Conservation (phyloP, 345 rosid species). For the Syzygium jambos region DNA sequence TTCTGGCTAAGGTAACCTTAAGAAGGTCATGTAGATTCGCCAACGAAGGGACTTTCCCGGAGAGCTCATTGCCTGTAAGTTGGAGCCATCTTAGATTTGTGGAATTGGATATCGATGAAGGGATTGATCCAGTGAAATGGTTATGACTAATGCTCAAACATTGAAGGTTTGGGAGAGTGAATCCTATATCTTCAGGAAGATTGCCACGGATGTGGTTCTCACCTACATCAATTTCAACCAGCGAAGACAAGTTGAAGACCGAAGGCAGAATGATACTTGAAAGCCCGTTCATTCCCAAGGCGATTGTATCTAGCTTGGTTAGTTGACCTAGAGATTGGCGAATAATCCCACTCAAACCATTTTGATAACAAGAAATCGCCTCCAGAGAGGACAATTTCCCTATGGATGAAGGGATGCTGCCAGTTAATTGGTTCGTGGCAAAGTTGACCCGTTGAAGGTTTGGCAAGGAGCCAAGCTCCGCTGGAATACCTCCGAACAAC, state of each 20-base stretch:
- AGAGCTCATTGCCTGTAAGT: not conserved
- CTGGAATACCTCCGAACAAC: not conserved
- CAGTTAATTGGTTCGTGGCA: not conserved
- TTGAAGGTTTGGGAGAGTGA: slow-evolving; percentile 6
- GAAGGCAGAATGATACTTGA: slow-evolving; percentile 14
- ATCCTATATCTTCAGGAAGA: slow-evolving; percentile 9
- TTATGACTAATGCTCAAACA: not conserved
- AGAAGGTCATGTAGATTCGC: slow-evolving; percentile 1
- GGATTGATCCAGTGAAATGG: slow-evolving; percentile 6
- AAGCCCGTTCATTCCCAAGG: not conserved
- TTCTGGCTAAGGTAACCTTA: not conserved
- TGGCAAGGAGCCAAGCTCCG: not conserved
- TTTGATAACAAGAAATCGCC: not conserved
- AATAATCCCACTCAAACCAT: not conserved
- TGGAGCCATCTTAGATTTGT: not conserved
- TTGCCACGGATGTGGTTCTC: slow-evolving; percentile 3
- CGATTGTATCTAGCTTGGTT: fast-evolving
- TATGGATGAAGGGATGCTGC: not conserved
- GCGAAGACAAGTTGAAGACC: slow-evolving; percentile 15
- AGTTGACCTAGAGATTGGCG: not conserved
- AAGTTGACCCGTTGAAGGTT: not conserved
- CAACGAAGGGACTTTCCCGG: slow-evolving; percentile 7
- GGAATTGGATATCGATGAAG: slow-evolving; percentile 2
- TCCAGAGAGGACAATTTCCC: not conserved
- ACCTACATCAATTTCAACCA: not conserved